Percentiles rank a stretch among this genome's conserved stretches.
Evolutionary conservation across 1,284 basidiomycete species (phyloP).

Genomic region (Boletus albobrunnescens): DNA sequence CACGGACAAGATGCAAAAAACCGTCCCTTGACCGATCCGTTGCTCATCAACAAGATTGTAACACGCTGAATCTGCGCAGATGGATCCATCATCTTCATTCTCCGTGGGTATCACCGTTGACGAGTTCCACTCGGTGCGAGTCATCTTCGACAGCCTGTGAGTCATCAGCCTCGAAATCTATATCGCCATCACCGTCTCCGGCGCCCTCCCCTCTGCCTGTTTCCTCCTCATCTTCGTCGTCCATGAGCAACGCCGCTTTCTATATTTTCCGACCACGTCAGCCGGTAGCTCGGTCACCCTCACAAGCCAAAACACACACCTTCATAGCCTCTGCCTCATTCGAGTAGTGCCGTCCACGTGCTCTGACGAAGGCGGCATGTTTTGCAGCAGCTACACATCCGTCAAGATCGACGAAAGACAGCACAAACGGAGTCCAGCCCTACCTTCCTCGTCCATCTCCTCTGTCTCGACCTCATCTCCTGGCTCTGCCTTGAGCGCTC

Average conservation of each 20-base stretch:
- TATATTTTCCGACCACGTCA: constrained; percentile 28
- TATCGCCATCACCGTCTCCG: neutral
- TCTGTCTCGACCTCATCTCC: constrained; percentile 71
- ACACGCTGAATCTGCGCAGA: neutral
- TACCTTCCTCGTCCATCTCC: constrained; percentile 84
- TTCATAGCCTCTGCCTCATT: constrained; percentile 93
- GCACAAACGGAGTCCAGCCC: too few relatives aligned
- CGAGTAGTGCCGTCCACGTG: constrained; percentile 82
- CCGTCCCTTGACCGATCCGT: neutral
- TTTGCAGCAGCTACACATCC: constrained; percentile 66
- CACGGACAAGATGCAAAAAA: neutral
- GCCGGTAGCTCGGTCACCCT: neutral
- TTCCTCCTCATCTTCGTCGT: constrained; percentile 67
- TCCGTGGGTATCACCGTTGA: constrained; percentile 38
- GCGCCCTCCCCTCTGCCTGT: constrained; percentile 16
- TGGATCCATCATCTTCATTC: constrained; percentile 7
- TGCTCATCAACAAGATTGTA: neutral
- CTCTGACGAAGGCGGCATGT: constrained; percentile 79
- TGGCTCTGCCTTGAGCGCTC: constrained; percentile 42
- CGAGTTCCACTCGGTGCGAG: neutral
- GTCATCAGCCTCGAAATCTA: constrained; percentile 7
- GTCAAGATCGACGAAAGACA: too few relatives aligned
- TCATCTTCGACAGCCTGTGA: constrained; percentile 4
- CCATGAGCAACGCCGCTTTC: constrained; percentile 63
- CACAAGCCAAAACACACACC: constrained; percentile 38